Conservation (phyloP, 176 grass and related monocot genomes). For the Eremochloa ophiuroides region DNA sequence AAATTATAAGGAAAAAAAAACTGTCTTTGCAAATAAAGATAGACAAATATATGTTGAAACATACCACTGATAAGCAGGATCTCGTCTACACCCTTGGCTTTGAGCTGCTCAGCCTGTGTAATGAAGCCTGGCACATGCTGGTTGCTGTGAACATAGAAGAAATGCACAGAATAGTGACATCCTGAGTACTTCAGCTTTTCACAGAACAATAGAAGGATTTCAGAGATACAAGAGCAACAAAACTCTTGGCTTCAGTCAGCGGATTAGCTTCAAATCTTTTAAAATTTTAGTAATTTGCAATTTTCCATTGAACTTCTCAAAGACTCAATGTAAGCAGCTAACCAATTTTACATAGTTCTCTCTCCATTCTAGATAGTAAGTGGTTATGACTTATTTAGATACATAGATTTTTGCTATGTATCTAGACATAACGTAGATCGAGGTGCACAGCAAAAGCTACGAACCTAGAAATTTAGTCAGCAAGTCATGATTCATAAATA, state of each 20-base stretch:
- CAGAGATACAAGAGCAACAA: neutral
- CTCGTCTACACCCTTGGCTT: slow-evolving; percentile 92
- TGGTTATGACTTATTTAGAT: no score
- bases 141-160: slow-evolving; percentile 49
- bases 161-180: neutral
- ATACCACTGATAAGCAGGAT: slow-evolving; percentile 83
- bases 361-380: no score
- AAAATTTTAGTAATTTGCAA: neutral
- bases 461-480: no score
- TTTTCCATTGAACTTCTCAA: neutral
- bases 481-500: neutral
- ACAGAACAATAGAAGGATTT: neutral
- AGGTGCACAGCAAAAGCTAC: no score
- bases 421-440: no score
- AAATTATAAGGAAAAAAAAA: neutral
- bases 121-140: slow-evolving; percentile 96
- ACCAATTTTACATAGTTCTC: neutral
- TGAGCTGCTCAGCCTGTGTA: slow-evolving; percentile 74
- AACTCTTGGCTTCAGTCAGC: neutral
- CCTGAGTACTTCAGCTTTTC: slow-evolving; percentile 14
- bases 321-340: neutral
- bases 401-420: no score
- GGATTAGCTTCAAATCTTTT: neutral
- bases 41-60: neutral
- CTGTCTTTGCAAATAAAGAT: neutral